Percentiles rank a stretch among this genome's conserved stretches.
phyloP scores from a whole-genome alignment of 164 flowering plant species.

The Vitis rupestris region DNA sequence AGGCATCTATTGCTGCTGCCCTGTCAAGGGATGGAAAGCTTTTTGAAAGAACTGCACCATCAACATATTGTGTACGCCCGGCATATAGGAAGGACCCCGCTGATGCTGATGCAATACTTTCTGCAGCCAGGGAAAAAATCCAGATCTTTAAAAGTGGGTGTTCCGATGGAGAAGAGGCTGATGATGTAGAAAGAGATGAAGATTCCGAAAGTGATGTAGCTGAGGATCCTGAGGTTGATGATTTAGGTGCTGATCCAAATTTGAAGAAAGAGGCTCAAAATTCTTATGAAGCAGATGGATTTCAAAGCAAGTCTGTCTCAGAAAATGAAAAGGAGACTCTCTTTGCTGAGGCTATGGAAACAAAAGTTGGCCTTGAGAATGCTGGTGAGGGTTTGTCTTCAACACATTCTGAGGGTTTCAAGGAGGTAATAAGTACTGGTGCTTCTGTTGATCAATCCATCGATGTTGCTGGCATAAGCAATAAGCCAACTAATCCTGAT shows the following conservation, averaged over 20 bases:
- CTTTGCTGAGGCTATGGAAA: constrained; percentile 19
- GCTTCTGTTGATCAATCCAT: constrained; percentile 24
- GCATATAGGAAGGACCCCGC: constrained; percentile 77
- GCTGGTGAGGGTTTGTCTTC: constrained; percentile 28
- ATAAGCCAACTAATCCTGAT: constrained; percentile 24
- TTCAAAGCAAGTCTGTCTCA: constrained; percentile 13
- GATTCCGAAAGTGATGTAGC: constrained; percentile 73
- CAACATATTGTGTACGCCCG: constrained; percentile 81
- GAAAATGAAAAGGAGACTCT: constrained; percentile 31
- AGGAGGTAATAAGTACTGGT: constrained; percentile 22
- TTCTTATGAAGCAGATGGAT: constrained; percentile 14
- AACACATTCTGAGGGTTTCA: constrained; percentile 21
- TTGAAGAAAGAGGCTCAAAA: constrained; percentile 23
- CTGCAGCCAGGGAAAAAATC: constrained; percentile 74
- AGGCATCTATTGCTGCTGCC: constrained; percentile 95
- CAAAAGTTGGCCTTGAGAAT: constrained; percentile 20
- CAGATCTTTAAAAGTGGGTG: constrained; percentile 55
- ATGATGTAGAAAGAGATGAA: constrained; percentile 77
- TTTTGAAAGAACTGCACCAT: constrained; percentile 93
- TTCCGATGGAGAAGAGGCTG: constrained; percentile 65
- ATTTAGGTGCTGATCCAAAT: constrained; percentile 32
- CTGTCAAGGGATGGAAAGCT: constrained; percentile 82
- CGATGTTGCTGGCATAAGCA: constrained; percentile 25
- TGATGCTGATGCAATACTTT: constrained; percentile 71
- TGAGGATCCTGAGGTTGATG: constrained; percentile 84